Evolutionary conservation across 2,329 filamentous ascomycete species (phyloP).

Genomic region (Aspergillus ruber): DNA sequence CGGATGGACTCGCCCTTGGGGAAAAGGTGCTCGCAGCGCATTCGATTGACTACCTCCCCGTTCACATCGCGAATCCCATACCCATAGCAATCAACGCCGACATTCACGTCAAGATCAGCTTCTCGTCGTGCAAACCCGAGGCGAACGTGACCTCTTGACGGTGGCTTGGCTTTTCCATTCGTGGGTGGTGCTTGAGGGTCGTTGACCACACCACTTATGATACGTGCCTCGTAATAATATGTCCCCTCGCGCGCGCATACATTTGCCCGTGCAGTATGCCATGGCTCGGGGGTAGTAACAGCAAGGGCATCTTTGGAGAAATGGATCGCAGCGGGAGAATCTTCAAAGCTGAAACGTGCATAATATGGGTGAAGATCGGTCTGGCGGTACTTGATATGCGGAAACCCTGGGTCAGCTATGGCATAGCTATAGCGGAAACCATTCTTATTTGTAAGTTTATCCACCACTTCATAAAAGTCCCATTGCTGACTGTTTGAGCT

Average conservation of each 20-base stretch:
- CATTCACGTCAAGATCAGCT: constrained; percentile 46
- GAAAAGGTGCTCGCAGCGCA: constrained; percentile 85
- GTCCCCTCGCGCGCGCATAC: constrained; percentile 82
- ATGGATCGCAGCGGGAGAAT: constrained; percentile 77
- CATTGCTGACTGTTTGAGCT: constrained; percentile 28
- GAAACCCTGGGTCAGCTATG: constrained; percentile 81
- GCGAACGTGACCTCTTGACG: constrained; percentile 40
- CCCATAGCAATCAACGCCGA: constrained; percentile 90
- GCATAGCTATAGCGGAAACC: constrained; percentile 85
- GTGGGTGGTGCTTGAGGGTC: constrained; percentile 14
- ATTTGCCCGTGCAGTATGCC: constrained; percentile 84
- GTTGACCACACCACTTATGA: constrained; percentile 60
- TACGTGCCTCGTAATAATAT: constrained; percentile 90
- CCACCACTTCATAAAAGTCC: constrained; percentile 39
- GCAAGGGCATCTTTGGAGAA: constrained; percentile 70
- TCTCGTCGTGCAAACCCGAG: constrained; percentile 44
- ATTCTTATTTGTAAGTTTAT: constrained; percentile 57
- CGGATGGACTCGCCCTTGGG: constrained; percentile 69
- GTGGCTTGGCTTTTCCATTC: constrained; percentile 15
- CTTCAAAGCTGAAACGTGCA: constrained; percentile 85
- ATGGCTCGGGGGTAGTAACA: constrained; percentile 86
- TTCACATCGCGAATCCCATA: constrained; percentile 86
- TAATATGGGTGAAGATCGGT: constrained; percentile 80
- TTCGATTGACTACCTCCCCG: constrained; percentile 90
- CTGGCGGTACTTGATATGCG: constrained; percentile 83